A percentile compares a stretch with the other conserved stretches of the same genome.
Evolutionary conservation across 2,329 filamentous ascomycete genomes (phyloP).

Genomic region (Fusarium decemcellulare): DNA sequence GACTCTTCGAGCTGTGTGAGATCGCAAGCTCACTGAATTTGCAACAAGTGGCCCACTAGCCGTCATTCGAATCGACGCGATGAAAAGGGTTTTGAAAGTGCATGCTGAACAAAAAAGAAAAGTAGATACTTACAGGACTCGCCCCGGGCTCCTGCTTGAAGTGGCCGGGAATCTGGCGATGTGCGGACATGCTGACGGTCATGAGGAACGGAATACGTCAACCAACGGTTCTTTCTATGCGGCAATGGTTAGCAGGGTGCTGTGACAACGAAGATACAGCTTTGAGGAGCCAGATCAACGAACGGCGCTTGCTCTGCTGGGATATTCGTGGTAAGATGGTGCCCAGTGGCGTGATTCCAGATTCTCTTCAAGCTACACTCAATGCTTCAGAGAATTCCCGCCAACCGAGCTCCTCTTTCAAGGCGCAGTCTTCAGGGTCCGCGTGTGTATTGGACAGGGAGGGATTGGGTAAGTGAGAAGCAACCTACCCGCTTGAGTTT

Average conservation of each 20-base stretch:
- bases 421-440: constrained; percentile 37
- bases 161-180: constrained; percentile 46
- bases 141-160: constrained; percentile 50
- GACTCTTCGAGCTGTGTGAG: constrained; percentile 11
- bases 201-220: constrained; percentile 36
- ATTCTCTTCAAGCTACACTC: constrained; percentile 37
- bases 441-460: constrained; percentile 34
- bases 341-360: constrained; percentile 44
- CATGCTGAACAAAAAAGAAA: constrained; percentile 16
- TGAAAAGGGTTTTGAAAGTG: background rate
- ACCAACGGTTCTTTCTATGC: constrained; percentile 28
- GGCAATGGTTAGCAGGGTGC: constrained; percentile 37
- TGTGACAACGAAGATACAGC: constrained; percentile 25
- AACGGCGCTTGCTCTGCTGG: constrained; percentile 32
- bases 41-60: constrained; percentile 7
- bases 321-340: constrained; percentile 40
- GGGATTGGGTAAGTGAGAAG: constrained; percentile 23
- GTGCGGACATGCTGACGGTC: constrained; percentile 49
- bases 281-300: constrained; percentile 28
- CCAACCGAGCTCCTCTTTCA: constrained; percentile 36
- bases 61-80: background rate
- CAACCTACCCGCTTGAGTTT: constrained; percentile 37
- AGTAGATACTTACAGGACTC: constrained; percentile 47
- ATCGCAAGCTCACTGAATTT: constrained; percentile 5
- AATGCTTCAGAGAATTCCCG: constrained; percentile 38